A percentile compares a stretch with the other conserved stretches of the same genome.
Evolutionary conservation across 2,329 filamentous ascomycete species (phyloP).

Genomic region (Dothiorella sarmentorum): DNA sequence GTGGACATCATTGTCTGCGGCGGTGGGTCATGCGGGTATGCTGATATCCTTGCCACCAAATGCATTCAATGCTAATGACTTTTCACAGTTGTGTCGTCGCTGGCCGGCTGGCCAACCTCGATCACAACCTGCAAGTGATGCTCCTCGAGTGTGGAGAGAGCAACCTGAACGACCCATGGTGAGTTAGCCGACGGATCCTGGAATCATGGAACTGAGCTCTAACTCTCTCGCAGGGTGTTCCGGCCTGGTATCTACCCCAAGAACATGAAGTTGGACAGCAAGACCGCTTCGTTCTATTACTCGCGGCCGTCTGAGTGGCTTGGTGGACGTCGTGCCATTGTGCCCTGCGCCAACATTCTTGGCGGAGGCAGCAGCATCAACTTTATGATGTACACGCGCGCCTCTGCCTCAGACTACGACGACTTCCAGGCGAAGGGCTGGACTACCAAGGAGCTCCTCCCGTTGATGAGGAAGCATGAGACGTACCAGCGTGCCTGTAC

Average conservation of each 20-base stretch:
- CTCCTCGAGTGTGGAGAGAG: slow-evolving; percentile 69
- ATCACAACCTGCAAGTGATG: slow-evolving; percentile 68
- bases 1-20: slow-evolving; percentile 79
- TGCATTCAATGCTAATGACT: background rate
- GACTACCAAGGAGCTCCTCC: slow-evolving; percentile 70
- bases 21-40: slow-evolving; percentile 65
- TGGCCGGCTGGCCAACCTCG: slow-evolving; percentile 66
- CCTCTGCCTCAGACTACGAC: slow-evolving; percentile 70
- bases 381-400: slow-evolving; percentile 76
- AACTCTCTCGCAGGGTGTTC: slow-evolving; percentile 55
- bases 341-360: slow-evolving; percentile 70
- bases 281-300: slow-evolving; percentile 78
- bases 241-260: slow-evolving; percentile 72
- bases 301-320: slow-evolving; percentile 71
- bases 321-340: slow-evolving; percentile 65
- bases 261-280: slow-evolving; percentile 78
- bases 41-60: background rate
- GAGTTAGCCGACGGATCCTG: background rate
- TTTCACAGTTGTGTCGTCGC: slow-evolving; percentile 45
- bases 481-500: slow-evolving; percentile 65
- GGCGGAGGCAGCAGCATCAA: slow-evolving; percentile 74
- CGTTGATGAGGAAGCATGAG: slow-evolving; percentile 77
- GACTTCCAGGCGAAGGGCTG: slow-evolving; percentile 79
- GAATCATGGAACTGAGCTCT: background rate
- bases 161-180: slow-evolving; percentile 73